Percentiles rank a stretch among this genome's conserved stretches.
Conservation (phyloP, 495 filamentous ascomycete genomes). For the Lasiosphaeria ovina region DNA sequence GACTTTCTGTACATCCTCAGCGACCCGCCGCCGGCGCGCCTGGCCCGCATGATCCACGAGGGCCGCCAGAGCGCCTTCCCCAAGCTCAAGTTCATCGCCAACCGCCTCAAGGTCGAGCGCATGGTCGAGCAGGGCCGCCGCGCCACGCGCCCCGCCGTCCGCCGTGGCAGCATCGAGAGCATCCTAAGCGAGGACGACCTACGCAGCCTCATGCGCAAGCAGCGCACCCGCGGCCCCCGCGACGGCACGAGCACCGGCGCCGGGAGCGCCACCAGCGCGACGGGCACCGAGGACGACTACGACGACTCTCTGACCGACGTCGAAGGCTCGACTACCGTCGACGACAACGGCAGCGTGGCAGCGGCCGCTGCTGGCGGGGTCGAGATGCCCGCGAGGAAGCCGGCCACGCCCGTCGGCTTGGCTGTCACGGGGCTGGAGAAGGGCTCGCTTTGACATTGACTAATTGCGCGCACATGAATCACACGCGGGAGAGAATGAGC, state of each 20-base stretch:
- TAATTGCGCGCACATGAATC: too few relatives aligned
- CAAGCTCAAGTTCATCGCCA: constrained; percentile 85
- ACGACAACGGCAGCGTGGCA: too few relatives aligned
- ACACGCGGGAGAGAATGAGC: too few relatives aligned
- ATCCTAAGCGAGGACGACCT: constrained; percentile 31
- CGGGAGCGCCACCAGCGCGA: background rate
- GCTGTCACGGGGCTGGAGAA: too few relatives aligned
- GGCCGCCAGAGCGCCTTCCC: constrained; percentile 86
- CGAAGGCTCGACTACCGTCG: too few relatives aligned
- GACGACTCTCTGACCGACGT: too few relatives aligned
- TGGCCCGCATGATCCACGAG: constrained; percentile 83
- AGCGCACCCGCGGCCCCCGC: background rate
- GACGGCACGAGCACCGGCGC: background rate
- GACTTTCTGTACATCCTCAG: constrained; percentile 86
- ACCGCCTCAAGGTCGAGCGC: constrained; percentile 78
- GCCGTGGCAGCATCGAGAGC: constrained; percentile 26
- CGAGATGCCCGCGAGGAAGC: too few relatives aligned
- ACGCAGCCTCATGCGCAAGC: constrained; percentile 8
- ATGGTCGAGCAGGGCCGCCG: constrained; percentile 73
- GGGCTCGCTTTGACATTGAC: too few relatives aligned
- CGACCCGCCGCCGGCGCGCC: constrained; percentile 70
- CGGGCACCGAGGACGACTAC: background rate
- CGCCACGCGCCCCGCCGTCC: constrained; percentile 40
- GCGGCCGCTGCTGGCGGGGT: too few relatives aligned
- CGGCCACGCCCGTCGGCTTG: too few relatives aligned